Conservation (phyloP, 148 eudicot species). For the Silene latifolia region DNA sequence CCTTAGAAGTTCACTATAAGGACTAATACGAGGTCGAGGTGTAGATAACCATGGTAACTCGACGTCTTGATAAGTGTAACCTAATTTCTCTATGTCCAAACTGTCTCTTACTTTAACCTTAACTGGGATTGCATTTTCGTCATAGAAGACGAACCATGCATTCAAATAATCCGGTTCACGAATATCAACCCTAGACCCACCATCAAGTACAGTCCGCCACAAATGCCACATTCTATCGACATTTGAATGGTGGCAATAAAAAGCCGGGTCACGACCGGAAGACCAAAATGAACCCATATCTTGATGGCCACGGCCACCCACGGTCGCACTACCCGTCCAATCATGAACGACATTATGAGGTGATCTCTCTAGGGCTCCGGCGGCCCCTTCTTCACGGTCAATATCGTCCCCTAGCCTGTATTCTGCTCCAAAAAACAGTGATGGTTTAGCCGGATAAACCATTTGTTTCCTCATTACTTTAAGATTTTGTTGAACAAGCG, state of each 20-base stretch:
- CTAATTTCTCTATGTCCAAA: constrained; percentile 11
- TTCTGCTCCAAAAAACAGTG: not conserved
- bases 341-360: constrained; percentile 12
- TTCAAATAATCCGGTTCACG: not conserved
- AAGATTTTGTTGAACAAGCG: not conserved
- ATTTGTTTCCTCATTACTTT: constrained; percentile 4
- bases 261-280: constrained; percentile 8
- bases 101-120: constrained; percentile 7
- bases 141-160: constrained; percentile 9
- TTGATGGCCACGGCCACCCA: not conserved
- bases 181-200: not conserved
- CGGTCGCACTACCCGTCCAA: not conserved
- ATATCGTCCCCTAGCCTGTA: not conserved
- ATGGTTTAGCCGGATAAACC: not conserved
- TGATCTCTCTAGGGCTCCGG: not conserved
- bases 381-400: not conserved
- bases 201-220: constrained; percentile 1
- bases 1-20: too few species aligned
- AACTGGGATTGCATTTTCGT: constrained; percentile 17
- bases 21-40: too few species aligned
- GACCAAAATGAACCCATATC: constrained; percentile 10
- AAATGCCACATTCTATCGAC: constrained; percentile 13
- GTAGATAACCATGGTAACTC: not conserved
- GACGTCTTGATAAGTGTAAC: not conserved
- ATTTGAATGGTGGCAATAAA: constrained; percentile 20